Percentiles rank a stretch among this genome's conserved stretches.
Conservation (phyloP, 75 land plant genomes). For the Picea sitchensis region DNA sequence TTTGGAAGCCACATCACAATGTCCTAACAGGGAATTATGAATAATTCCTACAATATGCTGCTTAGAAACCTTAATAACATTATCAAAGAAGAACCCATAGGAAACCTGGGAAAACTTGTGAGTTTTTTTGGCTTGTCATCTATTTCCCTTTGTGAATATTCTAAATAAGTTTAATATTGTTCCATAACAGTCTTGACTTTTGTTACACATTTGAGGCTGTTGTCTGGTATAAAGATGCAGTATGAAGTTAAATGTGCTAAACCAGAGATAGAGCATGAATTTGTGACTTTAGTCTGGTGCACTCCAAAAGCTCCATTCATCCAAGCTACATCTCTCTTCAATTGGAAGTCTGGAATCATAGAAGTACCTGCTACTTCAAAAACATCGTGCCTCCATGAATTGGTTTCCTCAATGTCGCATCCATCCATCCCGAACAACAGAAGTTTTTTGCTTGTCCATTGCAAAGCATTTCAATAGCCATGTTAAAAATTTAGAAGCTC, state of each 20-base stretch:
- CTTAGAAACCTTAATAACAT: too few species aligned
- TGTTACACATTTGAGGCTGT: conserved; percentile 43
- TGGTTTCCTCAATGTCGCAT: background rate
- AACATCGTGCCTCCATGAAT: background rate
- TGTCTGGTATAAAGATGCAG: conserved; percentile 62
- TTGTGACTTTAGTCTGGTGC: conserved; percentile 58
- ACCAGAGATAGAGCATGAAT: conserved; percentile 32
- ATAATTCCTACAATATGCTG: too few species aligned
- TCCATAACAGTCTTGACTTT: background rate
- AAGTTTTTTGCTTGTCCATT: background rate
- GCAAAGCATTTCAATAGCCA: background rate
- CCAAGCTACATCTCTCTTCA: conserved; percentile 59
- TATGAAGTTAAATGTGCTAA: conserved; percentile 41
- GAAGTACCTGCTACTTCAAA: conserved; percentile 32
- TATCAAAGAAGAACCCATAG: too few species aligned
- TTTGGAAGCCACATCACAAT: conserved; percentile 82
- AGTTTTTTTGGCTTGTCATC: background rate
- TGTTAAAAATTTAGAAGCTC: background rate
- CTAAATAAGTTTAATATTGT: too few species aligned
- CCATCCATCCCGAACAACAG: background rate
- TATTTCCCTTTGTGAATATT: background rate
- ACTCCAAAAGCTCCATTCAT: conserved; percentile 67
- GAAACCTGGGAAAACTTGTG: background rate
- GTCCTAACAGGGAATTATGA: conserved; percentile 81
- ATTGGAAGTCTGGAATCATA: conserved; percentile 45